phyloP scores from a whole-genome alignment of 169 alveolate genomes.

The Cryptosporidium meleagridis region DNA sequence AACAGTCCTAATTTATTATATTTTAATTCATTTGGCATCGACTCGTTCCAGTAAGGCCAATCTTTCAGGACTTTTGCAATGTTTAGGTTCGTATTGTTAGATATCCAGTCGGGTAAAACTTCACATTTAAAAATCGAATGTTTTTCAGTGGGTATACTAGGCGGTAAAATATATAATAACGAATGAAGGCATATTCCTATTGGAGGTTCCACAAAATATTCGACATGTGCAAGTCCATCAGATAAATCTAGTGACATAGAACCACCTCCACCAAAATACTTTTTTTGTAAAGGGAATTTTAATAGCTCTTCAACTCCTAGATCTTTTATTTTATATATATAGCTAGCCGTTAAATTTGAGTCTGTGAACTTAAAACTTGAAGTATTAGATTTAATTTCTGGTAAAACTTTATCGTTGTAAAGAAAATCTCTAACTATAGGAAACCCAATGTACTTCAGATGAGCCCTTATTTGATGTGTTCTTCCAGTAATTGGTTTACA shows the following conservation, averaged over 20 bases:
- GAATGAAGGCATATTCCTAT: constrained; percentile 66
- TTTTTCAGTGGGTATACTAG: background rate
- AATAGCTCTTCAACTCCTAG: background rate
- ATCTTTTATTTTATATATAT: background rate
- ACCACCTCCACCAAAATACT: constrained; percentile 67
- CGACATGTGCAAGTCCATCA: background rate
- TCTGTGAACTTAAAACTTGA: background rate
- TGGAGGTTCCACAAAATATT: constrained; percentile 44
- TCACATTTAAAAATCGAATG: constrained; percentile 20
- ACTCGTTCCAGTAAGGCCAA: constrained; percentile 52
- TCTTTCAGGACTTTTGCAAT: background rate
- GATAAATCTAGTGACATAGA: constrained; percentile 2
- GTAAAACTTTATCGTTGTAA: background rate
- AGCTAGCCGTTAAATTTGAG: background rate
- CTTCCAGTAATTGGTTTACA: constrained; percentile 96
- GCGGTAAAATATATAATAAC: constrained; percentile 37
- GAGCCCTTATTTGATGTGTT: constrained; percentile 98
- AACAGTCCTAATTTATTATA: background rate
- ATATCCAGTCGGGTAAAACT: constrained; percentile 40
- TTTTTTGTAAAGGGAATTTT: background rate
- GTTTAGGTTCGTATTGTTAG: background rate
- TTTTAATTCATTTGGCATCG: background rate
- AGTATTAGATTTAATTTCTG: background rate
- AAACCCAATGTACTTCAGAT: constrained; percentile 89
- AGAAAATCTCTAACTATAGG: constrained; percentile 90